Percentiles rank a stretch among this genome's conserved stretches.
These are phyloP conservation scores for Candida yuanshanica DNA, from an alignment of 805 yeast genomes.

Conservation along the genomic window DNA sequence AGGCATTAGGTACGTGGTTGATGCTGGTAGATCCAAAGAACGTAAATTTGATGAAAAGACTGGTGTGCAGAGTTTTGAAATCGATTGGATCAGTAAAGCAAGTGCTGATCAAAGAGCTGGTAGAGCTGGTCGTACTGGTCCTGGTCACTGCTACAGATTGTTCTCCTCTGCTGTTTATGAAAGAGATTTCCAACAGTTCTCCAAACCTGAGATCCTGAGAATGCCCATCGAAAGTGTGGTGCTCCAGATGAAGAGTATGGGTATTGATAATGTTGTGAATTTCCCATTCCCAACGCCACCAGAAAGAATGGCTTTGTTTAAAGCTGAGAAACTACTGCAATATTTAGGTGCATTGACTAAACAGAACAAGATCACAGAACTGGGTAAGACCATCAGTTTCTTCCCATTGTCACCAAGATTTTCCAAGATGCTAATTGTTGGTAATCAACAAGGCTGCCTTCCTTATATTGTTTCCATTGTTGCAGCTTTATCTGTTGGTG, in stretches of 20 bases:
- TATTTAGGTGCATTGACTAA: slow-evolving; percentile 70
- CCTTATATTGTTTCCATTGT: slow-evolving; percentile 90
- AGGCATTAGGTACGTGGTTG: slow-evolving; percentile 89
- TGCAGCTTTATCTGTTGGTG: slow-evolving; percentile 89
- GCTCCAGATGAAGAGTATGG: slow-evolving; percentile 94
- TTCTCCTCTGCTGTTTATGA: slow-evolving; percentile 93
- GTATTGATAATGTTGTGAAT: slow-evolving; percentile 81
- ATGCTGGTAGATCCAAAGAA: slow-evolving; percentile 91
- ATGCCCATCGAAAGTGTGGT: slow-evolving; percentile 98
- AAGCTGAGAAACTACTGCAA: slow-evolving; percentile 63
- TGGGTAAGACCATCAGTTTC: slow-evolving; percentile 81
- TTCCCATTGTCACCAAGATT: slow-evolving; percentile 94
- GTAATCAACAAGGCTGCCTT: slow-evolving; percentile 80
- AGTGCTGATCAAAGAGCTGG: slow-evolving; percentile 94
- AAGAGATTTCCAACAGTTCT: slow-evolving; percentile 73
- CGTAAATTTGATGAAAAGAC: slow-evolving; percentile 74
- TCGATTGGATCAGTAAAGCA: slow-evolving; percentile 92
- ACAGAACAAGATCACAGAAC: slow-evolving; percentile 55
- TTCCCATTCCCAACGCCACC: slow-evolving; percentile 98
- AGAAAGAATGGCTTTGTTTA: slow-evolving; percentile 47
- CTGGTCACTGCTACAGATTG: slow-evolving; percentile 93
- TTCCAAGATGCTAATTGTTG: slow-evolving; percentile 82
- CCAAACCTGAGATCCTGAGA: slow-evolving; percentile 83
- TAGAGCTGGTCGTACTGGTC: slow-evolving; percentile 98
- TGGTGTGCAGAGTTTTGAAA: slow-evolving; percentile 88